Evolutionary conservation across 2,329 filamentous ascomycete species (phyloP), one percentile per base, ranked within the genome.

Genomic region (Penicillium sp.): DNA sequence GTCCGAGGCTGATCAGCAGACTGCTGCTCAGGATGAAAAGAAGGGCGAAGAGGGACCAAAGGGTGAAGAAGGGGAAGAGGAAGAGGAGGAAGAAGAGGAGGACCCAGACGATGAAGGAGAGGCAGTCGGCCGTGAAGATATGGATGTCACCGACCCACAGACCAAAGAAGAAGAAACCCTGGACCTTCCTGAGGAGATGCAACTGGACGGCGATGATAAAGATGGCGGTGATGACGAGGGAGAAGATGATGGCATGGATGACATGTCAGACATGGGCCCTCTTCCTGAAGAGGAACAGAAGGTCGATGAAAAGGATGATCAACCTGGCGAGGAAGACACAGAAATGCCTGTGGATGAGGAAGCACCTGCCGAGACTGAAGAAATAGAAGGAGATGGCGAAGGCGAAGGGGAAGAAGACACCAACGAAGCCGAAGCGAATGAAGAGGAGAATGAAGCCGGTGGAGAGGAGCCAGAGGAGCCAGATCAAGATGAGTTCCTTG

Each of bases 111-210:
- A 85, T 34, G 87, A 90, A 56, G 83, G 85, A 37, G 83, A 85
- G 26, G 85, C 83, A 23, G 78, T 80, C 16, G 84, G 84, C 81
- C 72, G 81, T 79, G 65, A 92, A 55, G 84, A 89, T 48, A 78
- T 78, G 49, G 86, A 89, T 69, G 80, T 84, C 55, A 82, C 84
- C 55, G 87, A 91, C 71, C 88, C 91, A 48, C 88, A 93, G 65
- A 84, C 90, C 2, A 84, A 93, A 63, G 88, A 96, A 69, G 87
- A 91, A 64, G 87, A 96, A 56, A 87, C 88, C 2, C 79, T 96
- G 55, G 91, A 92, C 42, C 79, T 96, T 19, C 92, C 92, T 0
- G 92, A 96, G 37, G 91, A 96, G 60, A 88, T 97, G 81, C 87
- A 95, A 53, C 82, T 94, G 51, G 88, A 93, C 60, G 88, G 84